Evolutionary conservation across 257 asterid genomes (phyloP).

Genomic region (Plantago major): DNA sequence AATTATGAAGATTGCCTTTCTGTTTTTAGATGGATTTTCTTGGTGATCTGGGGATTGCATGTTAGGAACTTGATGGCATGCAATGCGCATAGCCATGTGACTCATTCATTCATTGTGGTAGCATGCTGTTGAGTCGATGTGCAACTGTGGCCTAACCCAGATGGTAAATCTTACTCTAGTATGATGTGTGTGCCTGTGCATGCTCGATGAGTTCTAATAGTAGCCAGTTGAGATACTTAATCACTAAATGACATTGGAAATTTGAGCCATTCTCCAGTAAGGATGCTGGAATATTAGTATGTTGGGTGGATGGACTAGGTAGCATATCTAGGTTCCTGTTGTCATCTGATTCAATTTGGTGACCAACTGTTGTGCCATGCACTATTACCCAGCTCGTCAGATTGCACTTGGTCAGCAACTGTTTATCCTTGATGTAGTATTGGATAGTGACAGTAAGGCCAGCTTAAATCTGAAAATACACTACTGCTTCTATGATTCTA

Average conservation of each 20-base stretch:
- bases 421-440: too few species aligned
- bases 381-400: neutral
- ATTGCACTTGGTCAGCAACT: too few species aligned
- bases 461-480: conserved; percentile 3
- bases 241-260: neutral
- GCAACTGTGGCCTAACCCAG: conserved; percentile 47
- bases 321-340: neutral
- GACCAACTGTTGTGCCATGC: neutral
- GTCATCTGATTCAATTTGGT: neutral
- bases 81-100: conserved; percentile 52
- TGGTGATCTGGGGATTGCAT: conserved; percentile 79
- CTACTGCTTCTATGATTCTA: neutral
- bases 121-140: conserved; percentile 50
- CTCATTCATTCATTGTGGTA: conserved; percentile 58
- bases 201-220: conserved; percentile 27
- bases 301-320: neutral
- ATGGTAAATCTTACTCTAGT: conserved; percentile 48
- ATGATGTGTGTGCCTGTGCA: conserved; percentile 23
- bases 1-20: conserved; percentile 46
- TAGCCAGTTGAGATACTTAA: neutral
- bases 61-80: conserved; percentile 59
- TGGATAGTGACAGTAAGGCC: neutral
- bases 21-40: conserved; percentile 58
- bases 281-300: conserved; percentile 4
- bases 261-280: neutral